Percentiles rank a stretch among this genome's conserved stretches.
Conservation (phyloP, 805 yeast genomes). For the Zygosaccharomyces gambellarensis region DNA sequence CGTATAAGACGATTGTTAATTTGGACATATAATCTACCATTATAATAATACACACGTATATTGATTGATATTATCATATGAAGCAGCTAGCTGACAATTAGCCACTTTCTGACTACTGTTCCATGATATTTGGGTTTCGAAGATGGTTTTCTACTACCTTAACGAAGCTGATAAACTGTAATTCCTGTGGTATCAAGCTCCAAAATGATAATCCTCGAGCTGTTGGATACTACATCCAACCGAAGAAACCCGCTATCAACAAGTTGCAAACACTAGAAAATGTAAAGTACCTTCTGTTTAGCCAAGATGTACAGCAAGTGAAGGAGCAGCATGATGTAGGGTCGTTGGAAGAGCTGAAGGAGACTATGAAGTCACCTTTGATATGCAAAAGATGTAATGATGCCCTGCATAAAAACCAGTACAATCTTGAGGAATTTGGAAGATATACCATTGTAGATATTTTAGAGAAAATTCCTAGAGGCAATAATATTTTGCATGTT, state of each 20-base stretch:
- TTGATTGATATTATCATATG: neutral
- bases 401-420: conserved; percentile 42
- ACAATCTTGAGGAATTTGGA: conserved; percentile 35
- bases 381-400: conserved; percentile 56
- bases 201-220: conserved; percentile 38
- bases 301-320: conserved; percentile 26
- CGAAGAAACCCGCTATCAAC: conserved; percentile 14
- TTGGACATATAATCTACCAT: neutral
- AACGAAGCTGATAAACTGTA: conserved; percentile 34
- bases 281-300: conserved; percentile 29
- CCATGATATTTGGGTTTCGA: neutral
- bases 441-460: conserved; percentile 31
- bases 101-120: neutral
- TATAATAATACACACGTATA: neutral
- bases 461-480: conserved; percentile 36
- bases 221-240: conserved; percentile 43
- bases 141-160: conserved; percentile 8
- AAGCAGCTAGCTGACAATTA: no score
- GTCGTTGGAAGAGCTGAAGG: conserved; percentile 10
- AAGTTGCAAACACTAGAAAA: conserved; percentile 16
- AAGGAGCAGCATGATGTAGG: conserved; percentile 16
- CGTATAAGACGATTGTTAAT: conserved; percentile 10
- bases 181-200: conserved; percentile 54
- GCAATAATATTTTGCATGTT: conserved; percentile 52
- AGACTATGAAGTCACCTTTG: conserved; percentile 14